Percentiles rank a stretch among this genome's conserved stretches.
Evolutionary conservation across 2,329 filamentous ascomycete genomes (phyloP).

Genomic region (Fusarium anthophilum): DNA sequence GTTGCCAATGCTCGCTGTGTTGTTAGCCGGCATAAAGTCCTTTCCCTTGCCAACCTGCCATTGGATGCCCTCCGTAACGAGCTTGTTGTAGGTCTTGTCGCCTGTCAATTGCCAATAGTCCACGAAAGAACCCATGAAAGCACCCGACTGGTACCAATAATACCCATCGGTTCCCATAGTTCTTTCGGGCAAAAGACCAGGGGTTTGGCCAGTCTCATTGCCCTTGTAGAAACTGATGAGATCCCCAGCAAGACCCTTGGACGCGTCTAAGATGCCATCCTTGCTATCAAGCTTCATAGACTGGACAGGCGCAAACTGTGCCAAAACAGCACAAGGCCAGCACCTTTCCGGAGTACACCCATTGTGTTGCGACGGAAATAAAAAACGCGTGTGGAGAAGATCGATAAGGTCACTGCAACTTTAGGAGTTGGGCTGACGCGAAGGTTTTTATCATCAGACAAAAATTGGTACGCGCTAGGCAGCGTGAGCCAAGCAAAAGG

Average conservation of each 20-base stretch:
- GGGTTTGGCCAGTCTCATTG: constrained; percentile 59
- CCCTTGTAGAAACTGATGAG: constrained; percentile 61
- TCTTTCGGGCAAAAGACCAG: constrained; percentile 61
- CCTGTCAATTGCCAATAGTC: constrained; percentile 77
- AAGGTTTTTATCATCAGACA: background rate
- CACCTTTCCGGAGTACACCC: background rate
- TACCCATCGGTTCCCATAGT: constrained; percentile 55
- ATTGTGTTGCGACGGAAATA: background rate
- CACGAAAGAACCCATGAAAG: constrained; percentile 72
- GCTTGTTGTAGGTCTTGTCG: constrained; percentile 69
- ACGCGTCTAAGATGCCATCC: constrained; percentile 20
- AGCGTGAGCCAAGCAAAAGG: background rate
- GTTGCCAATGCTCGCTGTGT: constrained; percentile 65
- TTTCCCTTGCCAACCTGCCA: constrained; percentile 64
- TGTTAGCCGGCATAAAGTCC: constrained; percentile 69
- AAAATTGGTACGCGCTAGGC: background rate
- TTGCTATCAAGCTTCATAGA: constrained; percentile 8
- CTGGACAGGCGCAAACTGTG: background rate
- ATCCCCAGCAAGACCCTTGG: constrained; percentile 56
- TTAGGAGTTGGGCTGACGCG: background rate
- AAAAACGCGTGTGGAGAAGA: background rate
- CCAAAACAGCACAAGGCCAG: constrained; percentile 4
- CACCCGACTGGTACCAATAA: constrained; percentile 79
- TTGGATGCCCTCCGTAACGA: constrained; percentile 64
- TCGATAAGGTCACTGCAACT: background rate